Evolutionary conservation across 352 stramenopile species (phyloP).

Genomic region (Pythium graminicola): DNA sequence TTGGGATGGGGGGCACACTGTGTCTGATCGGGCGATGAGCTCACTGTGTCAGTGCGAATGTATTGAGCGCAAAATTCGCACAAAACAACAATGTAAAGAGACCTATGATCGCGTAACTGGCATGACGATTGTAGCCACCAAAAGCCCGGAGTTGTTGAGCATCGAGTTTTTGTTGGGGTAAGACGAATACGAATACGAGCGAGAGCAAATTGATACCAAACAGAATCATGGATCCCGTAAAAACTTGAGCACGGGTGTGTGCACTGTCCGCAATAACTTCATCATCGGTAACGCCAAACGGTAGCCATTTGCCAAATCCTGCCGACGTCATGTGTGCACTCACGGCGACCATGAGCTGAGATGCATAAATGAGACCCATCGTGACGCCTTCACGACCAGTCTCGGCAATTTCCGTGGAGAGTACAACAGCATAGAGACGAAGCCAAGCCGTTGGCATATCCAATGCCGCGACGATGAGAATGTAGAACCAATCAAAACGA

Average conservation of each 20-base stretch:
- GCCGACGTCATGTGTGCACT: constrained; percentile 25
- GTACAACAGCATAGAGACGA: constrained; percentile 33
- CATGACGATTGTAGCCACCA: constrained; percentile 24
- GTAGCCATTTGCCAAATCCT: constrained; percentile 25
- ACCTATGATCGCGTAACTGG: constrained; percentile 23
- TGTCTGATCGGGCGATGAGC: too few species aligned
- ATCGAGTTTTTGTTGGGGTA: constrained; percentile 25
- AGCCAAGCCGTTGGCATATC: constrained; percentile 37
- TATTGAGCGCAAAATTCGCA: constrained; percentile 25
- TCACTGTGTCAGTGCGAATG: constrained; percentile 11
- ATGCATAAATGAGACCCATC: constrained; percentile 42
- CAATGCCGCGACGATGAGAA: constrained; percentile 21
- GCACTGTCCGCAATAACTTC: constrained; percentile 5
- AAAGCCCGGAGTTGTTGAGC: constrained; percentile 22
- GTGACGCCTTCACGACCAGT: constrained; percentile 46
- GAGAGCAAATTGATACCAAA: constrained; percentile 20
- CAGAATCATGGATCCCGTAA: constrained; percentile 6
- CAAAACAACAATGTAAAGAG: constrained; percentile 33
- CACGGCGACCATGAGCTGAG: constrained; percentile 34
- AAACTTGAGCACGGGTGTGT: constrained; percentile 1
- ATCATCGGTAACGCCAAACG: constrained; percentile 9
- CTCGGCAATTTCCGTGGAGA: constrained; percentile 46
- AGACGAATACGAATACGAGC: constrained; percentile 6
- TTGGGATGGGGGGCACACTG: too few species aligned
- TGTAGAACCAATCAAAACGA: constrained; percentile 41